phyloP scores from a whole-genome alignment of 2,329 filamentous ascomycete species.

The Colletotrichum coccodes region DNA sequence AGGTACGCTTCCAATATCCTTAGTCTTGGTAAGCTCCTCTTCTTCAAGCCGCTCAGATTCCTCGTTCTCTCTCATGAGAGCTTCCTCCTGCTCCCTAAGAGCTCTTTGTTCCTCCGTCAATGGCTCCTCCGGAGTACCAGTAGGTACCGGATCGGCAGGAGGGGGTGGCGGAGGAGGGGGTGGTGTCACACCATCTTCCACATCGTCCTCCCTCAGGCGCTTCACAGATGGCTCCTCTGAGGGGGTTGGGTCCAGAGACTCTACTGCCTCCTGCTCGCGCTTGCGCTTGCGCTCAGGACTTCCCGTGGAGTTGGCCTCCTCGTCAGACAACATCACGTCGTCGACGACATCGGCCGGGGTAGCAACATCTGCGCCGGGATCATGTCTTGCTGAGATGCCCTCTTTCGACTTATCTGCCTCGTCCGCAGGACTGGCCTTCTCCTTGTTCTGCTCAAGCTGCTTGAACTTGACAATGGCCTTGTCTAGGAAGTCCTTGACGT shows the following conservation, averaged over 20 bases:
- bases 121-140: constrained; percentile 43
- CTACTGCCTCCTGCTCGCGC: constrained; percentile 58
- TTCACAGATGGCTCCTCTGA: constrained; percentile 67
- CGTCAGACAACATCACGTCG: constrained; percentile 53
- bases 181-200: constrained; percentile 48
- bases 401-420: constrained; percentile 37
- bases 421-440: constrained; percentile 59
- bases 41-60: constrained; percentile 62
- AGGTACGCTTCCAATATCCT: not conserved
- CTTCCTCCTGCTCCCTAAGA: constrained; percentile 61
- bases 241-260: constrained; percentile 58
- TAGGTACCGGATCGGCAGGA: constrained; percentile 41
- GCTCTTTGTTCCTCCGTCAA: constrained; percentile 55
- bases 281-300: constrained; percentile 73
- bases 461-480: constrained; percentile 83
- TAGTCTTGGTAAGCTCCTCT: constrained; percentile 22
- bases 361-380: constrained; percentile 26
- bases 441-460: constrained; percentile 73
- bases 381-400: constrained; percentile 7
- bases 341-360: constrained; percentile 46
- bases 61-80: constrained; percentile 62
- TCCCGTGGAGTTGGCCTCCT: constrained; percentile 54
- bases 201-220: constrained; percentile 59
- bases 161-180: constrained; percentile 61
- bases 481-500: constrained; percentile 83